Evolutionary conservation across 305 asterid genomes (phyloP).

Genomic region (Lippia alba): DNA sequence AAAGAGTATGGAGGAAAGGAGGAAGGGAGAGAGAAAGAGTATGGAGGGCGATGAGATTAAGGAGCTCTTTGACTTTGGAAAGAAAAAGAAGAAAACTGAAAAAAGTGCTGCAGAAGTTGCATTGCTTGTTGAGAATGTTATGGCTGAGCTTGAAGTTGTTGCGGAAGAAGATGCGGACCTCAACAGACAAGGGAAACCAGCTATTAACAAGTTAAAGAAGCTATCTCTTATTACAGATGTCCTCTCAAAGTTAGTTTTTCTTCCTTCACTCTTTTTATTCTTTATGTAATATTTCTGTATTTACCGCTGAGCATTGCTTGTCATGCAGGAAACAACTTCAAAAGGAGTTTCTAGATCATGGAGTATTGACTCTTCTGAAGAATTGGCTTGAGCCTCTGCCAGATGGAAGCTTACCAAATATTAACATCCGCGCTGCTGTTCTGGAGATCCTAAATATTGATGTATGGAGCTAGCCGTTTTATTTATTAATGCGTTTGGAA

Average conservation of each 20-base stretch:
- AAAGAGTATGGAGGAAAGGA: slow-evolving; percentile 56
- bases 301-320: slow-evolving; percentile 26
- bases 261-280: slow-evolving; percentile 17
- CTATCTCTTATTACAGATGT: slow-evolving; percentile 85
- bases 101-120: slow-evolving; percentile 92
- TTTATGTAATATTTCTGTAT: neutral
- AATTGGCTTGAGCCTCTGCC: slow-evolving; percentile 99
- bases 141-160: slow-evolving; percentile 91
- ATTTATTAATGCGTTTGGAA: slow-evolving; percentile 5
- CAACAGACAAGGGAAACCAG: slow-evolving; percentile 82
- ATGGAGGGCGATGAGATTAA: slow-evolving; percentile 88
- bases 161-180: slow-evolving; percentile 92
- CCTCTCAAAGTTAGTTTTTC: slow-evolving; percentile 73
- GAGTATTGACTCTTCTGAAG: slow-evolving; percentile 81
- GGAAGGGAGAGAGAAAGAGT: slow-evolving; percentile 59
- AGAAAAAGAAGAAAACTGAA: slow-evolving; percentile 82
- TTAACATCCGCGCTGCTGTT: slow-evolving; percentile 88
- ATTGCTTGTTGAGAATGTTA: slow-evolving; percentile 74
- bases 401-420: slow-evolving; percentile 97
- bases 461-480: slow-evolving; percentile 46
- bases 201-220: slow-evolving; percentile 79
- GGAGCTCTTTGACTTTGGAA: slow-evolving; percentile 72
- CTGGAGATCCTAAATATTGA: slow-evolving; percentile 76
- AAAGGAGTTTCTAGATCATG: slow-evolving; percentile 94
- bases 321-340: slow-evolving; percentile 91